A percentile compares a stretch with the other conserved stretches of the same genome.
phyloP scores from a whole-genome alignment of 2,329 filamentous ascomycete genomes.

The Ceratocystis cacaofunesta region DNA sequence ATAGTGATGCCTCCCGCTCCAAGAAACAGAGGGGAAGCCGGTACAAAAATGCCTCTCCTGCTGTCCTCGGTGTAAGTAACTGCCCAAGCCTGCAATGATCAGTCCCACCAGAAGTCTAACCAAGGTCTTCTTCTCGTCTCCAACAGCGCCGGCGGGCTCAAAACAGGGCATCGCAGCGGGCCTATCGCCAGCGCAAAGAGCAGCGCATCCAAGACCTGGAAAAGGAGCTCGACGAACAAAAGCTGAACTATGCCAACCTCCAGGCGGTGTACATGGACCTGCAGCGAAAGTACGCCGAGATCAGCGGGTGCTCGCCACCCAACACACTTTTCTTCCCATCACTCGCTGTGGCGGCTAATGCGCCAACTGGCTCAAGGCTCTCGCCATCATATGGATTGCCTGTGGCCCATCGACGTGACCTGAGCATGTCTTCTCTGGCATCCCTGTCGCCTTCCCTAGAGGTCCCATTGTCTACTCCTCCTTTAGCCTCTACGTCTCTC shows the following conservation, averaged over 20 bases:
- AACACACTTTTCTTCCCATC: constrained; percentile 1
- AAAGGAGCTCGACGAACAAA: constrained; percentile 4
- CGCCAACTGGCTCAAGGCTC: not conserved
- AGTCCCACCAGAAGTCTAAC: constrained; percentile 1
- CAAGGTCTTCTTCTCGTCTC: not conserved
- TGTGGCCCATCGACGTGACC: not conserved
- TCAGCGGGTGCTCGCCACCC: not conserved
- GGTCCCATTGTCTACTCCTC: not conserved
- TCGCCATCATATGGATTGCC: not conserved
- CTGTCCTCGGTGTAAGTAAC: constrained; percentile 32
- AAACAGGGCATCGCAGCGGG: constrained; percentile 24
- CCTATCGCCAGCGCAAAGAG: constrained; percentile 24
- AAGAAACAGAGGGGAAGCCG: constrained; percentile 38
- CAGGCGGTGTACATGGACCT: constrained; percentile 24
- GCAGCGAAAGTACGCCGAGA: constrained; percentile 1
- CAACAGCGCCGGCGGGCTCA: constrained; percentile 23
- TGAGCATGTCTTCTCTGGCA: not conserved
- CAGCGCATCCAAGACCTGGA: constrained; percentile 18
- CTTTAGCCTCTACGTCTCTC: not conserved
- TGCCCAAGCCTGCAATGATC: not conserved
- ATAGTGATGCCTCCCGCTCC: constrained; percentile 21
- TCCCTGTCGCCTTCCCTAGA: not conserved
- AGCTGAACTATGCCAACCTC: not conserved
- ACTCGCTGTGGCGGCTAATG: not conserved
- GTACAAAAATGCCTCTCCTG: constrained; percentile 37